Percentiles rank a stretch among this genome's conserved stretches.
phyloP scores from a whole-genome alignment of 257 asterid species.

The Anisodus acutangulus region DNA sequence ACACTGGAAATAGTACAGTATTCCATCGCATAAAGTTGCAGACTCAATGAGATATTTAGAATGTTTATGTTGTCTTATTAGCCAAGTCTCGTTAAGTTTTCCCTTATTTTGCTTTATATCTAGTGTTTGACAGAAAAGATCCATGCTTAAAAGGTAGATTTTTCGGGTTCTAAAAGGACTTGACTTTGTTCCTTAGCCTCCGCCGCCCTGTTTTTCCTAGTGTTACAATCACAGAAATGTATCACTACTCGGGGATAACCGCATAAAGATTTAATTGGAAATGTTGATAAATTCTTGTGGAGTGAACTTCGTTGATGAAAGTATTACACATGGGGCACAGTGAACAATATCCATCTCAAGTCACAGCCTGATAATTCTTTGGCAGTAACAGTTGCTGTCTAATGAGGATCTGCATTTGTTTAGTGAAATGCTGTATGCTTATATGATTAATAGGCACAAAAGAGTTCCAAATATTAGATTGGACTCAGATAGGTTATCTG shows the following conservation, averaged over 20 bases:
- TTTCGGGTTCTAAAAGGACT: neutral
- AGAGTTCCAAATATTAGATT: too few relatives aligned
- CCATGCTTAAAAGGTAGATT: neutral
- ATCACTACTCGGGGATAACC: too few relatives aligned
- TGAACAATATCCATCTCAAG: neutral
- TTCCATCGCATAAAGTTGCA: neutral
- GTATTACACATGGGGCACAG: neutral
- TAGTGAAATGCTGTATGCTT: neutral
- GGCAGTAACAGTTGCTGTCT: neutral
- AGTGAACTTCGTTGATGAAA: neutral
- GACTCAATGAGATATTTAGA: neutral
- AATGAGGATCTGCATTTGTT: neutral
- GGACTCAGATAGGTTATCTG: too few relatives aligned
- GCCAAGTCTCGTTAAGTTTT: neutral
- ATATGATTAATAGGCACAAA: too few relatives aligned
- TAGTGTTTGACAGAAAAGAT: neutral
- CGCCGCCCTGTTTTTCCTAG: neutral
- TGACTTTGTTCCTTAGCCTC: neutral
- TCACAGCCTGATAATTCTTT: neutral
- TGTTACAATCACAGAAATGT: neutral
- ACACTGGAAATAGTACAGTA: neutral
- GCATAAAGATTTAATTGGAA: neutral
- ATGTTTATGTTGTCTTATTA: neutral
- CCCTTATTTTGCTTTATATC: neutral
- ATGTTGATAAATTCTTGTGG: neutral